Conservation (phyloP, 805 yeast species). For the Grigorovia transvaalensis region DNA sequence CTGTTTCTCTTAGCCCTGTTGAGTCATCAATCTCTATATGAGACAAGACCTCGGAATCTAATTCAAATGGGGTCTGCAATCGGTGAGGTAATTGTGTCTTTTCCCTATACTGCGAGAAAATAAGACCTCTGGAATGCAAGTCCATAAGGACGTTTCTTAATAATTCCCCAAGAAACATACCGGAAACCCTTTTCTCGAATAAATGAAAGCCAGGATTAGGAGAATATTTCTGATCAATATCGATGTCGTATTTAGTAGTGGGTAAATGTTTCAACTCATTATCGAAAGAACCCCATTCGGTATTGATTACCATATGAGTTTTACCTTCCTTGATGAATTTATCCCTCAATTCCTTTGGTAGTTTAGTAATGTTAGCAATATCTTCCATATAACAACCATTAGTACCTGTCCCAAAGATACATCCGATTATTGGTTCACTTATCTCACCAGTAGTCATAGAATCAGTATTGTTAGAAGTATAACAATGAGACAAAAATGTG, state of each 20-base stretch:
- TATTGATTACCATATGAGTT: slow-evolving; percentile 76
- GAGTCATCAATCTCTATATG: slow-evolving; percentile 79
- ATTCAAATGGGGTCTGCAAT: slow-evolving; percentile 63
- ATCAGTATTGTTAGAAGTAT: slow-evolving; percentile 44
- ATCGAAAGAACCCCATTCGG: slow-evolving; percentile 98
- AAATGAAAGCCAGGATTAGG: slow-evolving; percentile 81
- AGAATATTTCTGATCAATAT: slow-evolving; percentile 55
- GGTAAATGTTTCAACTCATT: slow-evolving; percentile 71
- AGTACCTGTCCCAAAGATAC: slow-evolving; percentile 95
- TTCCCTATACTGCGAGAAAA: slow-evolving; percentile 45
- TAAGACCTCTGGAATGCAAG: slow-evolving; percentile 44
- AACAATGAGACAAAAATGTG: slow-evolving; percentile 78
- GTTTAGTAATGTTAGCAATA: slow-evolving; percentile 60
- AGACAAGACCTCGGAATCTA: slow-evolving; percentile 74
- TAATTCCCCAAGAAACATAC: slow-evolving; percentile 88
- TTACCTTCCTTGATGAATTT: slow-evolving; percentile 35
- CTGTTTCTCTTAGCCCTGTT: slow-evolving; percentile 59
- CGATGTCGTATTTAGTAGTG: slow-evolving; percentile 61
- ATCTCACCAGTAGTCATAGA: slow-evolving; percentile 45
- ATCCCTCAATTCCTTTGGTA: slow-evolving; percentile 37
- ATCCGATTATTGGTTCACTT: slow-evolving; percentile 73
- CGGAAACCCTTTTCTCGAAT: slow-evolving; percentile 86
- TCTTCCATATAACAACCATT: slow-evolving; percentile 90
- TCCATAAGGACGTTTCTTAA: slow-evolving; percentile 66
- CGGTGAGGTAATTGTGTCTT: slow-evolving; percentile 41